These are phyloP conservation scores for Cordyceps javanica DNA, from an alignment of 2,329 filamentous ascomycete species.

Conservation along the genomic window DNA sequence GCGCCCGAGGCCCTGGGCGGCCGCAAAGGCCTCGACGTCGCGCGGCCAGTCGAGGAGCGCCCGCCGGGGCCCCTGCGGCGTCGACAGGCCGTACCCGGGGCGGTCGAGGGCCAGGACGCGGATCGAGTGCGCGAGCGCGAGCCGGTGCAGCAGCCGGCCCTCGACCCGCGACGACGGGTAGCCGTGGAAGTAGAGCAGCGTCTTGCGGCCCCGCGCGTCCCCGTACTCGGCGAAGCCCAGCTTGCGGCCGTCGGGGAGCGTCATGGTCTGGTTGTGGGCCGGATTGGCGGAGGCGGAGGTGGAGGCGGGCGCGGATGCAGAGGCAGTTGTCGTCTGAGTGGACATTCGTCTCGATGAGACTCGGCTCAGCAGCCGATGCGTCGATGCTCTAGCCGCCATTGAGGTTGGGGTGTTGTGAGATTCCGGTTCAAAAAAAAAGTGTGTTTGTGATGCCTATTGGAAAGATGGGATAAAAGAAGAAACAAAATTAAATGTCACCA, in stretches of 20 bases:
- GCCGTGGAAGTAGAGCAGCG: constrained; percentile 37
- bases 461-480: not conserved
- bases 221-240: constrained; percentile 38
- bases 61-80: constrained; percentile 25
- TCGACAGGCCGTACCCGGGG: constrained; percentile 36
- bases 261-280: constrained; percentile 22
- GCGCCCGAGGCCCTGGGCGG: constrained; percentile 17
- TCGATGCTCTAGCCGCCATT: not conserved
- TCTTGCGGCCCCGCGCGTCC: constrained; percentile 20
- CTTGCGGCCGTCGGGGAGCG: constrained; percentile 32
- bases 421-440: not conserved
- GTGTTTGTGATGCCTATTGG: not conserved
- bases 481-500: no score
- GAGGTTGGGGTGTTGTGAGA: not conserved
- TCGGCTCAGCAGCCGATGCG: not conserved
- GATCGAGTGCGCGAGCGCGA: constrained; percentile 21
- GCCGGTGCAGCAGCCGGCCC: constrained; percentile 20
- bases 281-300: not conserved
- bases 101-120: constrained; percentile 34
- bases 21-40: constrained; percentile 27
- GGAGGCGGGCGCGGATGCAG: not conserved
- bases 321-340: not conserved
- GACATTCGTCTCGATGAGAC: not conserved
- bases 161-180: constrained; percentile 36
- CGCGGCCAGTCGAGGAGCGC: constrained; percentile 27